phyloP scores from a whole-genome alignment of 371 early-diverging fungal genomes.

The Haplosporangium sp. region DNA sequence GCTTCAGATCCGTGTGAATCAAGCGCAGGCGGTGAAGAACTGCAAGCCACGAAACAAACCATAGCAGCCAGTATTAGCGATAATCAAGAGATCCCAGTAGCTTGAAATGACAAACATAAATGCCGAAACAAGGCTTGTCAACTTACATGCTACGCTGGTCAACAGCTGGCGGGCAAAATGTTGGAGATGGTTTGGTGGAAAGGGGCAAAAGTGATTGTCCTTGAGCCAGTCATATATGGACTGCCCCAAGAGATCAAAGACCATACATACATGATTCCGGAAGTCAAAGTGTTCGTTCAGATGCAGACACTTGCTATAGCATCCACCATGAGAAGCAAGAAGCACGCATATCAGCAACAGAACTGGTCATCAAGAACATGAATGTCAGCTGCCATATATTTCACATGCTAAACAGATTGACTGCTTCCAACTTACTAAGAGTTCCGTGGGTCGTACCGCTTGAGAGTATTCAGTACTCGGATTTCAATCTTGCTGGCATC shows the following conservation, averaged over 20 bases:
- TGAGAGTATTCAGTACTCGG: slow-evolving; percentile 82
- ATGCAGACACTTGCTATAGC: slow-evolving; percentile 62
- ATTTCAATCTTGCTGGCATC: slow-evolving; percentile 94
- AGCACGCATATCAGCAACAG: neutral
- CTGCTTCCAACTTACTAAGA: slow-evolving; percentile 62
- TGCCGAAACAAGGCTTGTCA: slow-evolving; percentile 59
- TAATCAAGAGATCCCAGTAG: neutral
- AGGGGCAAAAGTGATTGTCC: slow-evolving; percentile 87
- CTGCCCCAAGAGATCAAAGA: slow-evolving; percentile 90
- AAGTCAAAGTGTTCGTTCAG: slow-evolving; percentile 84
- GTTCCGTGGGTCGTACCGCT: slow-evolving; percentile 80
- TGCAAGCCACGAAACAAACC: slow-evolving; percentile 17
- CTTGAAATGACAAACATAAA: neutral
- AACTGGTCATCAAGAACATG: neutral
- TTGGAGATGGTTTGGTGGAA: slow-evolving; percentile 87
- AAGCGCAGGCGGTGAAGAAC: slow-evolving; percentile 86
- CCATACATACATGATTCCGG: slow-evolving; percentile 96
- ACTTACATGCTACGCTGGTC: slow-evolving; percentile 76
- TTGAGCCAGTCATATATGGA: slow-evolving; percentile 96
- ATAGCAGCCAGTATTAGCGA: neutral
- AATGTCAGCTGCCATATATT: neutral
- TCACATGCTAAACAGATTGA: neutral
- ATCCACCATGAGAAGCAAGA: neutral
- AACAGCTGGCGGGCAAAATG: slow-evolving; percentile 83
- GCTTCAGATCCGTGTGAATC: slow-evolving; percentile 95